Conservation (phyloP, 2,329 filamentous ascomycete species). For the Curvularia eragrostidis region DNA sequence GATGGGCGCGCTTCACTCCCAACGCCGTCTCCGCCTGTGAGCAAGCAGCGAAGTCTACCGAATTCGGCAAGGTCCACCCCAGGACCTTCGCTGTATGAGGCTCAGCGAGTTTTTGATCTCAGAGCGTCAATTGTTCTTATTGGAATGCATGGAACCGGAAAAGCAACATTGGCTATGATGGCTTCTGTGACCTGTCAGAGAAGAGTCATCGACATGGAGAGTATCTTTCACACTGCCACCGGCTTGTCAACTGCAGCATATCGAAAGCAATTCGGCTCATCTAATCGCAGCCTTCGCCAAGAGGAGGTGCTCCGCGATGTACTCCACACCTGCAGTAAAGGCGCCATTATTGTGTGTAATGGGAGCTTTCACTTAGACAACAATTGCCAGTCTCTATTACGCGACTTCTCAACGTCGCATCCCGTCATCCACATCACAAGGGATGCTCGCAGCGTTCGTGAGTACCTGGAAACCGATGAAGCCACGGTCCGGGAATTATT, state of each 20-base stretch:
- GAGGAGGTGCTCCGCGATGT: constrained; percentile 67
- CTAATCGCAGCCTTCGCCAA: constrained; percentile 69
- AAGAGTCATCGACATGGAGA: constrained; percentile 72
- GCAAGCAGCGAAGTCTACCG: constrained; percentile 20
- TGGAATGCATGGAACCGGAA: constrained; percentile 76
- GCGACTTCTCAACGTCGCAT: constrained; percentile 68
- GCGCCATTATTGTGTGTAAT: constrained; percentile 73
- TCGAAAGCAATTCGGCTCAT: constrained; percentile 67
- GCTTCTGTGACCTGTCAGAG: constrained; percentile 73
- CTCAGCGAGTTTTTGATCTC: constrained; percentile 56
- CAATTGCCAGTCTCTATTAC: constrained; percentile 64
- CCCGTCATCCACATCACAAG: constrained; percentile 76
- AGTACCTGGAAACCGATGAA: constrained; percentile 62
- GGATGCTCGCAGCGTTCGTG: constrained; percentile 68
- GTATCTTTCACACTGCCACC: constrained; percentile 68
- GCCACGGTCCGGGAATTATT: constrained; percentile 65
- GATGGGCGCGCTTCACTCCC: constrained; percentile 21
- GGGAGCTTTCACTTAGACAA: constrained; percentile 69
- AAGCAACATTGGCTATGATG: constrained; percentile 77
- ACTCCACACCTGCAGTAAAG: constrained; percentile 63
- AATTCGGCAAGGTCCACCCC: constrained; percentile 32
- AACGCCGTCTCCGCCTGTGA: constrained; percentile 20
- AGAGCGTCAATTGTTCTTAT: constrained; percentile 75
- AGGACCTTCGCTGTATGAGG: constrained; percentile 30
- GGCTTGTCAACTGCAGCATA: constrained; percentile 68